Base-by-base conservation (phyloP, 805 yeast genomes). In the Saturnispora zaruensis region DNA sequence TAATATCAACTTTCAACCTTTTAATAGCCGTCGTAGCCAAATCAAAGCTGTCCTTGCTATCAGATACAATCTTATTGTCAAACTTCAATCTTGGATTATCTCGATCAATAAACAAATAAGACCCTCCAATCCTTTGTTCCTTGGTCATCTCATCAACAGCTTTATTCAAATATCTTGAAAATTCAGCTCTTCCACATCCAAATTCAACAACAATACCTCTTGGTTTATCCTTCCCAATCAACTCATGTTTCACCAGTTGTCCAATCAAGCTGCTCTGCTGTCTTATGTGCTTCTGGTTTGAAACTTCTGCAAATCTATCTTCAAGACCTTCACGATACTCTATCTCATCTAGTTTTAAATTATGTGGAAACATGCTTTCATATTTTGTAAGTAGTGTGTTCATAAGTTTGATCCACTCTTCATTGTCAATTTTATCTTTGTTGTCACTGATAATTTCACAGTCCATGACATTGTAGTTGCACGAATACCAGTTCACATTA, bases 101-200 rank as follows among this genome's bases (percentile, higher is more conserved):
- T 55, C 96, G 69, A 64, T 89, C 97, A 5, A 89, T 71, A 30
- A 89, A 67, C 2, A 88, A 70, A 60, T 71, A 85, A 38, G 55
- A 54, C 38, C 53, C 40, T 14, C 41, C 28, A 18, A 16, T 41
- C 4, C 20, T 24, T 9, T 48, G 26, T 11, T 51, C 44, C 20
- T 37, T 36, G 4, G 25, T 23, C 28, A 57, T 56, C 3, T 53
- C 45, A 42, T 57, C 55, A 33, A 67, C 41, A 3, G 70, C 56
- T 60, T 67, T 46, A 61, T 65, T 72, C 11, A 86, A 67, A 57
- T 79, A 84, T 51, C 95, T 66, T 1, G 89, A 76, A 23, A 89
- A 72, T 61, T 90, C 96, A 2, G 87, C 96, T 54, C 90, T 77
- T 0, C 97, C 97, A 63, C 96, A 86, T 0, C 97, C 97, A 70